Evolutionary conservation across 140 eudicot genomes (phyloP), one percentile per base, ranked within the genome.

Genomic region (Anethum foeniculum): DNA sequence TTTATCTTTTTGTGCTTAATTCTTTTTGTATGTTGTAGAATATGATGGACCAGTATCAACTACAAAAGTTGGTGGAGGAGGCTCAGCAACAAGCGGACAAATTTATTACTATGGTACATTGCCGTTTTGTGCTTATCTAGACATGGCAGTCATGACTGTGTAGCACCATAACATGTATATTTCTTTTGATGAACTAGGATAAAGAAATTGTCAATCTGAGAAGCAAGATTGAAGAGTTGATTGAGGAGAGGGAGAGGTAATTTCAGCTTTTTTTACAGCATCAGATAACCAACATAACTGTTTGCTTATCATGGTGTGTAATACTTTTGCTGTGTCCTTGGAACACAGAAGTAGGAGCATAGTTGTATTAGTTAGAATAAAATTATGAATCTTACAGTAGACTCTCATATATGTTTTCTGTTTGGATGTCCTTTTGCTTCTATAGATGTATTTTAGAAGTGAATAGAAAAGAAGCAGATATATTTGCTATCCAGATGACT

Each of bases 201-300:
- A 90, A 89, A 81, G 96, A 89, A 88, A 86, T 79, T 84, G 86
- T 81, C 79, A 80, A 84, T 80, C 86, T 93, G 76, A 86, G 88
- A 85, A 87, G 89, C 76, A 86, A 88, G 81, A 80, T 93, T 15
- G 76, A 81, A 81, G 90, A 89, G 81, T 82, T 93, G 79, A 73
- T 77, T 56, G 96, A 93, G 83, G 92, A 93, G 86, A 89, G 90
- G 87, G 93, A 89, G 71, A 87, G 93, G 96, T 92, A 60, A 62
- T 80, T 80, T 34, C 77, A 46, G 43, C 36, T 51, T 39, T 64
- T 58, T 11, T 56, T 72, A 28, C 44, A 16, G 8, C 72, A 81
- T 68, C 27, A 48, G 46, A 75, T 65, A 48, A 8, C 58, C 77
- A 15, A 14, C 64, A 77, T 38, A 41, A 41, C 11, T 56, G 77